A percentile compares a stretch with the other conserved stretches of the same genome.
phyloP scores from a whole-genome alignment of 768 basidiomycete genomes.

The Hortiboletus campestris region DNA sequence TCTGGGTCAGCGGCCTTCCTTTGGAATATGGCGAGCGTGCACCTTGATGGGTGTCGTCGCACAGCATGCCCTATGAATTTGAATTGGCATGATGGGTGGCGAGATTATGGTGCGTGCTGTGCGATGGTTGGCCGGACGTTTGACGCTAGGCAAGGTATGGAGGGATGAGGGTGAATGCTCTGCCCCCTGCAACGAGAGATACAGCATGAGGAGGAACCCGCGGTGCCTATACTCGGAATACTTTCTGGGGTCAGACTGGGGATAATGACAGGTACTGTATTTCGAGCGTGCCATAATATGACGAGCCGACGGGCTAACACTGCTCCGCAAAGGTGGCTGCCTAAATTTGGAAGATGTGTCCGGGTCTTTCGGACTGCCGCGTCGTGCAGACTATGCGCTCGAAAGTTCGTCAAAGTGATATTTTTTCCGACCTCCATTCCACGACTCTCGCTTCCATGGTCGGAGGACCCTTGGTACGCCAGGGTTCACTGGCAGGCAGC shows the following conservation, averaged over 20 bases:
- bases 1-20: neutral
- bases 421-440: neutral
- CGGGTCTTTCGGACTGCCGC: neutral
- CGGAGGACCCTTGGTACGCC: neutral
- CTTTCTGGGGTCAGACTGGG: neutral
- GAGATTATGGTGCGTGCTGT: conserved; percentile 4
- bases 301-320: neutral
- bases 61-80: conserved; percentile 13
- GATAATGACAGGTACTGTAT: neutral
- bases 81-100: conserved; percentile 13
- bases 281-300: neutral
- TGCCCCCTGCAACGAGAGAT: too few relatives aligned
- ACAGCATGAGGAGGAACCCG: too few relatives aligned
- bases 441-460: neutral
- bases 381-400: neutral
- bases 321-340: neutral
- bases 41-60: neutral
- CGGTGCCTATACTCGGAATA: too few relatives aligned
- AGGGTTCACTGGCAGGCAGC: neutral
- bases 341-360: neutral
- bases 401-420: neutral
- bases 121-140: neutral
- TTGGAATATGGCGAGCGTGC: conserved; percentile 1
- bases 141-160: neutral
- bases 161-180: neutral